phyloP scores from a whole-genome alignment of 2,329 filamentous ascomycete species.

The Aspergillus neotritici region DNA sequence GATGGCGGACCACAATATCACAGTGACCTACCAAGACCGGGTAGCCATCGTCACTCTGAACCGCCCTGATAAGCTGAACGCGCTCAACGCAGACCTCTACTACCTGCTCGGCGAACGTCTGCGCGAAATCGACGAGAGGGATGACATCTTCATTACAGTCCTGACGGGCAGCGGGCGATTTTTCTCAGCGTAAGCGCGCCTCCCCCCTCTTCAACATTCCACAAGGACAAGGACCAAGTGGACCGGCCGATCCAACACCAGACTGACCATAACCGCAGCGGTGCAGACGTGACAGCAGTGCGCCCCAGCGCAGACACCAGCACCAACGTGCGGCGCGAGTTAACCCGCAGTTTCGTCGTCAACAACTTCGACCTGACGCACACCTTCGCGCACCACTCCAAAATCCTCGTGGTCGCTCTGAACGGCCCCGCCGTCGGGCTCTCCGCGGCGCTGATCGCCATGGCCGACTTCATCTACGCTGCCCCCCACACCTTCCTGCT shows the following conservation, averaged over 20 bases:
- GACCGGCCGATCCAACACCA: conserved; percentile 1
- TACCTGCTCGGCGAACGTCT: conserved; percentile 68
- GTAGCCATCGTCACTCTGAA: conserved; percentile 83
- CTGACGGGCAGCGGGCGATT: conserved; percentile 71
- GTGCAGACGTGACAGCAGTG: conserved; percentile 66
- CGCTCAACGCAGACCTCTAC: conserved; percentile 66
- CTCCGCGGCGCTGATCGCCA: conserved; percentile 72
- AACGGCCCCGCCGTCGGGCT: conserved; percentile 90
- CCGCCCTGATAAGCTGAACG: conserved; percentile 81
- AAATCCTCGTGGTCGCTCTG: conserved; percentile 83
- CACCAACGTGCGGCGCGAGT: conserved; percentile 49
- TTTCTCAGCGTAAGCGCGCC: conserved; percentile 72
- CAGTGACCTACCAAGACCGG: conserved; percentile 60
- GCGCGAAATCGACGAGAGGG: conserved; percentile 68
- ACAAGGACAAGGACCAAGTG: background rate
- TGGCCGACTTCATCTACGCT: conserved; percentile 89
- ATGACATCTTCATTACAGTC: conserved; percentile 80
- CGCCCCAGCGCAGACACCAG: conserved; percentile 38
- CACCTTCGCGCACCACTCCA: conserved; percentile 87
- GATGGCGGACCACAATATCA: conserved; percentile 44
- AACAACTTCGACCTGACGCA: conserved; percentile 87
- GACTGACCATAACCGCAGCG: conserved; percentile 57
- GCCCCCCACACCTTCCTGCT: conserved; percentile 76
- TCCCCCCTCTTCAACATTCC: background rate
- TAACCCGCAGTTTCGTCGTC: conserved; percentile 67